These are phyloP conservation scores for Penicillium paradoxum DNA, from an alignment of 495 filamentous ascomycete species.

Conservation along the genomic window DNA sequence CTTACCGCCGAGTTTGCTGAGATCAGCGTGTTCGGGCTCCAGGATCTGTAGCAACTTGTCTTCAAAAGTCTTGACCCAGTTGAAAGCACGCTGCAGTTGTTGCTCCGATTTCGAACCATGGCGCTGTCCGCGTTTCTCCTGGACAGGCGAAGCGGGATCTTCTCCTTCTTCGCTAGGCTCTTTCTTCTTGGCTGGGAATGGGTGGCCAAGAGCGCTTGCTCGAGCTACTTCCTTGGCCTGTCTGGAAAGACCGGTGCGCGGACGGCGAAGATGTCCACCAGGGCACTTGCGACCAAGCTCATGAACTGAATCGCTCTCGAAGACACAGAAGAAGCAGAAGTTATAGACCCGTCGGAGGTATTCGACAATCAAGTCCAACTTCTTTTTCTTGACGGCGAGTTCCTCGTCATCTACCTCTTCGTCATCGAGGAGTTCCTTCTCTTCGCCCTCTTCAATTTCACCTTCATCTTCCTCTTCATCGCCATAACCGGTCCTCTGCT, in stretches of 20 bases:
- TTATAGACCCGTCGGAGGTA: constrained; percentile 95
- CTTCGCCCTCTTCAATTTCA: constrained; percentile 66
- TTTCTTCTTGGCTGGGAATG: constrained; percentile 76
- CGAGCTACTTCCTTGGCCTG: constrained; percentile 79
- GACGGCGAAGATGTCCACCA: constrained; percentile 90
- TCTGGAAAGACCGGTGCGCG: constrained; percentile 72
- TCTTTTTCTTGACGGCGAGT: constrained; percentile 89
- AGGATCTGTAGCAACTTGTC: constrained; percentile 91
- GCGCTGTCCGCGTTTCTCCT: constrained; percentile 62
- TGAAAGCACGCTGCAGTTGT: constrained; percentile 89
- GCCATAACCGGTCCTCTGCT: constrained; percentile 53
- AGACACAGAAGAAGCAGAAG: constrained; percentile 99
- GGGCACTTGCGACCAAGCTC: constrained; percentile 94
- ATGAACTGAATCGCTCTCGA: constrained; percentile 95
- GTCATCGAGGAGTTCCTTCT: constrained; percentile 68
- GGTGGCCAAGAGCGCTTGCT: constrained; percentile 71
- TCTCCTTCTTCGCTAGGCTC: constrained; percentile 61
- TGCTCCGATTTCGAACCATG: constrained; percentile 72
- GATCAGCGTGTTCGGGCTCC: constrained; percentile 80
- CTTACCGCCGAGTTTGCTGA: constrained; percentile 85
- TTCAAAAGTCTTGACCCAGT: constrained; percentile 99
- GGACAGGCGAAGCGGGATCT: constrained; percentile 54
- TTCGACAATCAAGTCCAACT: constrained; percentile 90
- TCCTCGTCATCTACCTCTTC: constrained; percentile 88
- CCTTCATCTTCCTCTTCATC: constrained; percentile 56